A percentile compares a stretch with the other conserved stretches of the same genome.
phyloP scores from a whole-genome alignment of 306 rosid genomes.

The Vigna nakashimae region DNA sequence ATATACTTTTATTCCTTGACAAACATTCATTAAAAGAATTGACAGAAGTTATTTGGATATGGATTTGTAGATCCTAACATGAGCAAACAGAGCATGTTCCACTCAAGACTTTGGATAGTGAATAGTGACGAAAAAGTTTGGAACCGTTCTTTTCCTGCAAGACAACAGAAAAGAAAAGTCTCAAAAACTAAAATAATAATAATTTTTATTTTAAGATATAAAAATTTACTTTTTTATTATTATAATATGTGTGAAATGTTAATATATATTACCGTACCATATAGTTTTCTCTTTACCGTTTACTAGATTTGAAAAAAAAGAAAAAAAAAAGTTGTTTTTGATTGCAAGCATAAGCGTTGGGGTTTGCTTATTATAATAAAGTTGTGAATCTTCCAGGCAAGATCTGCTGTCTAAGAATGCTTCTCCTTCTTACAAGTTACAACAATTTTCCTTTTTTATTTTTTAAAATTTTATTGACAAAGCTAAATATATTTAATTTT shows the following conservation, averaged over 20 bases:
- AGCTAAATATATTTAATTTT: background rate
- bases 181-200: background rate
- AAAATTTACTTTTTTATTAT: too few species aligned
- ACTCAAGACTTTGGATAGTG: constrained; percentile 25
- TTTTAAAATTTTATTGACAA: background rate
- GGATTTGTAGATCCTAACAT: too few species aligned
- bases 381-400: constrained; percentile 22
- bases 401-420: constrained; percentile 9
- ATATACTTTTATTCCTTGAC: background rate
- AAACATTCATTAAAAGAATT: background rate
- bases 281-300: constrained; percentile 36
- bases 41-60: too few species aligned
- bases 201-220: too few species aligned
- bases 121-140: constrained; percentile 39
- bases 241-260: too few species aligned
- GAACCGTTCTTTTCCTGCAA: constrained; percentile 34
- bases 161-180: constrained; percentile 31
- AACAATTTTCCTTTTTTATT: background rate
- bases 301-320: background rate
- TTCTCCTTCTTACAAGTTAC: constrained; percentile 23
- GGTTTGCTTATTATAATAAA: constrained; percentile 29
- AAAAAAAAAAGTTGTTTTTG: constrained; percentile 22
- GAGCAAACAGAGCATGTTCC: constrained; percentile 21
- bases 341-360: constrained; percentile 37
- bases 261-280: too few species aligned